Evolutionary conservation across 441 rosid genomes (phyloP).

Genomic region (Brassica balearica): DNA sequence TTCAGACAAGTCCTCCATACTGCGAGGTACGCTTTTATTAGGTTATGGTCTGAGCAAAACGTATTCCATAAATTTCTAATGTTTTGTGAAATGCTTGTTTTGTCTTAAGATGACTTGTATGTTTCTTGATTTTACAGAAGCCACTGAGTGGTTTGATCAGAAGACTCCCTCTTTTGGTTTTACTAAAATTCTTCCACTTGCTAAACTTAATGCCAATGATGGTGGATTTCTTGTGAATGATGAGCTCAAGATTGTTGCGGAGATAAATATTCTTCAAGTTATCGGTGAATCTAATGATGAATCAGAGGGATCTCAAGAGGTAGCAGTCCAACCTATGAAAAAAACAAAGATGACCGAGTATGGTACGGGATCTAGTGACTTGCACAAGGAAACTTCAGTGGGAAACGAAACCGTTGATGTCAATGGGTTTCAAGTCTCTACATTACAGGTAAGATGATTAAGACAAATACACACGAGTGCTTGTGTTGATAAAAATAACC

Average conservation of each 20-base stretch:
- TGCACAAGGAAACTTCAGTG: background rate
- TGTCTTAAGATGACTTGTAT: no score
- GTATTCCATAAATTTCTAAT: background rate
- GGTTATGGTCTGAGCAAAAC: no score
- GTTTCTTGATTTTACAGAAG: background rate
- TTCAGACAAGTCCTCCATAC: background rate
- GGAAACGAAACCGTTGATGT: background rate
- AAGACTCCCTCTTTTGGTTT: background rate
- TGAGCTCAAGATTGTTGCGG: background rate
- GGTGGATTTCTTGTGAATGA: conserved; percentile 1
- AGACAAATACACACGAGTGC: background rate
- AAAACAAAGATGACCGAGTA: background rate
- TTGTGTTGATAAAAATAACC: background rate
- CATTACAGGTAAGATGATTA: background rate
- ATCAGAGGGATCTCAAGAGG: background rate
- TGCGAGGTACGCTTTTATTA: background rate
- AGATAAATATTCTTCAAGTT: background rate
- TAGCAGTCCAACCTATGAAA: background rate
- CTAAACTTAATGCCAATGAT: background rate
- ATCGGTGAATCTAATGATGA: background rate
- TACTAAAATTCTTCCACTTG: background rate
- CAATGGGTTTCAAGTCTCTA: background rate
- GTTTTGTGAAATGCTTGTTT: no score
- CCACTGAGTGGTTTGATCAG: background rate
- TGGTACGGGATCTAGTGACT: background rate